These are phyloP conservation scores for Phyllosticta capitalensis DNA, from an alignment of 2,329 filamentous ascomycete species.

Conservation along the genomic window DNA sequence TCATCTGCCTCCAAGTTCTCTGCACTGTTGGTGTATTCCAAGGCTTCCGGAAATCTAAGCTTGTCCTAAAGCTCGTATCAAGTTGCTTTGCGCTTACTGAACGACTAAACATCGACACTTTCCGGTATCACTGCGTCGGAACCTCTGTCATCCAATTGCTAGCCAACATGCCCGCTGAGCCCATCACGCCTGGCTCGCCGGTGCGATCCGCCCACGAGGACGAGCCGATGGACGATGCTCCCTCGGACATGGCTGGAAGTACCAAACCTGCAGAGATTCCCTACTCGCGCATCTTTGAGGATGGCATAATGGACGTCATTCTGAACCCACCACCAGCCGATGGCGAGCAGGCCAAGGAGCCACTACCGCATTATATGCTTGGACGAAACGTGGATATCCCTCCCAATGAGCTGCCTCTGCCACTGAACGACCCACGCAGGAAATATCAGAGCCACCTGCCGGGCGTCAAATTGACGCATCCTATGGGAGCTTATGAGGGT, in stretches of 20 bases:
- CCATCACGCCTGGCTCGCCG: constrained; percentile 18
- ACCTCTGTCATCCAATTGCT: neutral
- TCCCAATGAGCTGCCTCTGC: constrained; percentile 31
- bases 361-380: constrained; percentile 19
- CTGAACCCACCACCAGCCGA: constrained; percentile 22
- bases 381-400: constrained; percentile 21
- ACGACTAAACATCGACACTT: neutral
- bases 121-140: neutral
- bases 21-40: neutral
- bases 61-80: neutral
- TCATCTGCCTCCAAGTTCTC: neutral
- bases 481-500: constrained; percentile 39
- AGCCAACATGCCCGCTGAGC: constrained; percentile 14
- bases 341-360: constrained; percentile 19
- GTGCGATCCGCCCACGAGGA: constrained; percentile 23
- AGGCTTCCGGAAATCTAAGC: neutral
- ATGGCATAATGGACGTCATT: constrained; percentile 32
- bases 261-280: constrained; percentile 29
- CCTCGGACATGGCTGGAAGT: constrained; percentile 16
- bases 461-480: constrained; percentile 37
- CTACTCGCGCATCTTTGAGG: constrained; percentile 37
- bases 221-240: constrained; percentile 17
- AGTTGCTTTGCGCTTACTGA: neutral
- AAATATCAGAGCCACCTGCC: constrained; percentile 34
- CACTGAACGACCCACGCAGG: constrained; percentile 33